Evolutionary conservation across 169 alveolate genomes (phyloP).

Genomic region (Plasmodium chabaudi): DNA sequence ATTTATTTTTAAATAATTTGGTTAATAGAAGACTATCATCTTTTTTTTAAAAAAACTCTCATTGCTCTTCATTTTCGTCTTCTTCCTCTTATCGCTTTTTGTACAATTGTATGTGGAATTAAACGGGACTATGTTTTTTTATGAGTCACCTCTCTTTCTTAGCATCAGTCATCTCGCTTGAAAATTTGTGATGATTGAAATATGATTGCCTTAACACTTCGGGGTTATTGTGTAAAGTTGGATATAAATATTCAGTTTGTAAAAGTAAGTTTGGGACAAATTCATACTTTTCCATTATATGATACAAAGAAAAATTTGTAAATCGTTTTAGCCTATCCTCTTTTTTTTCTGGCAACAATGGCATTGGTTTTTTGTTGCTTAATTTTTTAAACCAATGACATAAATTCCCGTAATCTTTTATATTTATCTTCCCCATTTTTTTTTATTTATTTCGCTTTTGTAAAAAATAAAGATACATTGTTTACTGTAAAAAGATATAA

Average conservation of each 20-base stretch:
- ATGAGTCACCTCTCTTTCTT: too few species aligned
- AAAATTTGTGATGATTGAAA: conserved; percentile 54
- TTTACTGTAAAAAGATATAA: too few species aligned
- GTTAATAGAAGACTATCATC: background rate
- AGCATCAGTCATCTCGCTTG: background rate
- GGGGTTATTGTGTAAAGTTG: conserved; percentile 41
- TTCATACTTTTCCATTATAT: conserved; percentile 72
- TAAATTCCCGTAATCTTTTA: conserved; percentile 57
- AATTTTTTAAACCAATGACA: conserved; percentile 64
- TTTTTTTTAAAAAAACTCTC: background rate
- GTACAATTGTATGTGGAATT: too few species aligned
- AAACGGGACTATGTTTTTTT: too few species aligned
- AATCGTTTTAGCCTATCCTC: conserved; percentile 56
- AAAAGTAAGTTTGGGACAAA: conserved; percentile 54
- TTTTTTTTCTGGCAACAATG: conserved; percentile 60
- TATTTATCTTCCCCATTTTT: conserved; percentile 28
- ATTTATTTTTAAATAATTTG: background rate
- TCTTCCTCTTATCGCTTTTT: background rate
- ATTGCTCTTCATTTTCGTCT: background rate
- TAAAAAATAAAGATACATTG: background rate
- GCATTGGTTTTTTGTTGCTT: conserved; percentile 43
- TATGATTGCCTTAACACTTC: conserved; percentile 51
- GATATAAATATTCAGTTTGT: conserved; percentile 54
- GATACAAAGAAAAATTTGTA: conserved; percentile 69
- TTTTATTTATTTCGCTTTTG: background rate